Base-by-base conservation (phyloP, 1,139 yeast species). In the Groenewaldozyma auringiensis region DNA sequence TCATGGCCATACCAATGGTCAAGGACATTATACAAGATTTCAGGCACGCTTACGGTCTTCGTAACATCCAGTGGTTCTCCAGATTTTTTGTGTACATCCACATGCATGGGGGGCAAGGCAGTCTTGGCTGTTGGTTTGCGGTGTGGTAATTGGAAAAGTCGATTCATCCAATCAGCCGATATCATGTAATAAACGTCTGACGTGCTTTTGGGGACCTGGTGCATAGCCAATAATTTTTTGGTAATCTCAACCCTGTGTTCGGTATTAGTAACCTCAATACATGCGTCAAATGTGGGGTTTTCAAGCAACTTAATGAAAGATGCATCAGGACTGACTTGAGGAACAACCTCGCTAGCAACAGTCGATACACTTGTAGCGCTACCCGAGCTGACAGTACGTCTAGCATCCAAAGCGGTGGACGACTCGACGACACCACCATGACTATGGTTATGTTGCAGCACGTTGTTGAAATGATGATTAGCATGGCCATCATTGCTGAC, bases 1-100 rank as follows among this genome's bases (percentile, higher is more conserved):
- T 40, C 37, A 17, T 41, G 27, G 4, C 52, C 52, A 27, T 48
- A 48, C 52, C 52, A 49, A 17, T 45, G 32, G 20, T 21, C 41
- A 29, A 49, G 43, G 9, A 44, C 17, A 14, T 41, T 37, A 42
- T 45, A 48, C 11, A 40, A 40, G 11, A 35, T 33, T 1, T 43
- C 29, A 8, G 50, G 46, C 14, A 46, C 32, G 31, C 36, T 41
- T 38, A 29, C 36, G 34, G 38, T 45, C 41, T 34, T 41, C 42
- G 13, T 42, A 38, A 27, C 33, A 41, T 32, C 42, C 44, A 13
- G 31, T 8, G 20, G 44, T 38, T 16, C 42, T 8, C 18, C 33
- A 4, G 41, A 4, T 14, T 35, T 18, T 8, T 13, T 17, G 6
- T 16, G 25, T 4, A 11, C 20, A 35, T 16, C n/a, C 25, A 14